Conservation (phyloP, 352 stramenopile genomes). For the Detonula confervacea region DNA sequence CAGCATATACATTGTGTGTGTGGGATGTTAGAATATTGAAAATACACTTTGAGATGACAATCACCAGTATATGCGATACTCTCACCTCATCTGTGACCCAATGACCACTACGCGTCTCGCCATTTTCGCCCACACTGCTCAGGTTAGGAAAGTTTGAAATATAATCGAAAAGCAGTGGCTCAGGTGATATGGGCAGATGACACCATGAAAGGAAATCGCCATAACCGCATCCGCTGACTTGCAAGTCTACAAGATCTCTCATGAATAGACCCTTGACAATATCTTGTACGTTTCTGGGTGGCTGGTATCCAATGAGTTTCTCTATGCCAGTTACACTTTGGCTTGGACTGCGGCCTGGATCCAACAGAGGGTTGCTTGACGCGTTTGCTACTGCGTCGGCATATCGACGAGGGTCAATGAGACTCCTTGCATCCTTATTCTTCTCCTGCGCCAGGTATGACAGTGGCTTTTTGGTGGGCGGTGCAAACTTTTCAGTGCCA, state of each 20-base stretch:
- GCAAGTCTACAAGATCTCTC: conserved; percentile 63
- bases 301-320: conserved; percentile 34
- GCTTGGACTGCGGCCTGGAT: not conserved
- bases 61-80: not conserved
- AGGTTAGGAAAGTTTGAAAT: conserved; percentile 42
- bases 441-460: conserved; percentile 34
- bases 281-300: conserved; percentile 59
- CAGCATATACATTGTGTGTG: not conserved
- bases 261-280: conserved; percentile 61
- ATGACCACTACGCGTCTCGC: conserved; percentile 24
- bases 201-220: conserved; percentile 62
- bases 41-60: not conserved
- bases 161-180: conserved; percentile 48
- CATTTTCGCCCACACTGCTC: conserved; percentile 17
- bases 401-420: conserved; percentile 51
- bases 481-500: conserved; percentile 22
- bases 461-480: conserved; percentile 17
- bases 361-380: conserved; percentile 20
- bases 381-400: conserved; percentile 46
- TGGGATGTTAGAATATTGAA: not conserved
- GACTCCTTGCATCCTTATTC: conserved; percentile 34
- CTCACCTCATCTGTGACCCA: conserved; percentile 54
- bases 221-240: conserved; percentile 56
- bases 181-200: conserved; percentile 45
- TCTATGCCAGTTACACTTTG: conserved; percentile 16